A percentile compares a stretch with the other conserved stretches of the same genome.
These are phyloP conservation scores for Ceriops tagal DNA, from an alignment of 345 rosid species.

Conservation along the genomic window DNA sequence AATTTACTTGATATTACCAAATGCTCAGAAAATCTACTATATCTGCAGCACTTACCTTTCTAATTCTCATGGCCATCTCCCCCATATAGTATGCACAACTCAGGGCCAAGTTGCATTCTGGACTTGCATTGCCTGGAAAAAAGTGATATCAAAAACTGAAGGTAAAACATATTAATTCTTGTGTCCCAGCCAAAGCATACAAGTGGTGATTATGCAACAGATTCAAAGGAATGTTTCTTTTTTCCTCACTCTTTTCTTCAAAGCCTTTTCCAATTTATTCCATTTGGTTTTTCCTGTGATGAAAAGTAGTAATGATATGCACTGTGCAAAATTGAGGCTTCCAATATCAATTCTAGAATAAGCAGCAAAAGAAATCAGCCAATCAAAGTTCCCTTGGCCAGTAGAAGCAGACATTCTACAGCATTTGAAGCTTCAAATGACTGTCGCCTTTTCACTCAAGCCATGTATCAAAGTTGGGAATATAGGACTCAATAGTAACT, in stretches of 20 bases:
- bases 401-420: neutral
- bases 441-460: neutral
- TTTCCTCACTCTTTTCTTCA: neutral
- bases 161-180: neutral
- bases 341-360: neutral
- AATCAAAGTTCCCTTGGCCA: neutral
- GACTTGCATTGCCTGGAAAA: slow-evolving; percentile 71
- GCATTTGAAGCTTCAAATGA: neutral
- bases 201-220: neutral
- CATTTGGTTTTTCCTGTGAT: neutral
- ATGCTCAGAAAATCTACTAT: neutral
- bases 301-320: neutral
- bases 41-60: slow-evolving; percentile 52
- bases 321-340: neutral
- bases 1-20: slow-evolving; percentile 1
- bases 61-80: slow-evolving; percentile 89
- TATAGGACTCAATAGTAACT: too few species aligned
- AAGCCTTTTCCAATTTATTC: neutral
- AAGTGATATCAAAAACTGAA: slow-evolving; percentile 15
- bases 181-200: neutral
- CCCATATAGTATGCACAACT: slow-evolving; percentile 87
- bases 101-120: slow-evolving; percentile 79
- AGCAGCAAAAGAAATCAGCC: neutral
- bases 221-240: neutral
- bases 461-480: neutral